Evolutionary conservation across 2,329 filamentous ascomycete species (phyloP), one percentile per base, ranked within the genome.

Genomic region (Aspergillus viridinutans): DNA sequence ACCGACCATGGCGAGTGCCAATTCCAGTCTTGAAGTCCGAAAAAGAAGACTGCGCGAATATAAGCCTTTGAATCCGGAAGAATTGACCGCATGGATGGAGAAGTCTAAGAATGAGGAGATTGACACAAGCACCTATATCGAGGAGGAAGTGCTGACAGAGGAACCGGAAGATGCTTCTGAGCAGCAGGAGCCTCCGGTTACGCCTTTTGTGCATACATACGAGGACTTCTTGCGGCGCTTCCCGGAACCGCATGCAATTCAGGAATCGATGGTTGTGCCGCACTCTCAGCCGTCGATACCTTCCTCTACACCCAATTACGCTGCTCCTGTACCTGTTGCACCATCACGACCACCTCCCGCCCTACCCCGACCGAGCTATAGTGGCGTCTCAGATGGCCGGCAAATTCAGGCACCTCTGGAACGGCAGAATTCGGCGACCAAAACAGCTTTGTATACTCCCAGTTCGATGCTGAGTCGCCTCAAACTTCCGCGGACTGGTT

Each of bases 211-310:
- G 47, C 86, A 87, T 56, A 87, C 85, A 4, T 90, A 88, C 12
- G 90, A 94, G 61, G 92, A 96, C 35, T 97, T 97, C 66, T 76
- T 95, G 51, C 86, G 90, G 7, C 83, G 90, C 21, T 96, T 87
- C 69, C 92, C 92, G 0, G 86, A 92, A 7, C 80, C 90, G 20
- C 81, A 86, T 4, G 76, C 84, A 42, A 80, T 82, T 25, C 80
- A 80, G 53, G 78, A 86, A 61, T 83, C 83, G 20, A 83, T 85
- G 83, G 72, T 79, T 45, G 75, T 75, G 48, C 70, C 77, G 14
- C 74, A 69, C 48, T 61, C 69, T 40, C 67, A 67, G 17, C 62
- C 64, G 43, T 55, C 67, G 45, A 61, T 66, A 60, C 51, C 72
- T 23, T 62, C 73, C 20, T 66, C 73, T 21, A 62, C 64, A 9